phyloP scores from a whole-genome alignment of 208 protist species.

The Paratrypanosoma confusum region DNA sequence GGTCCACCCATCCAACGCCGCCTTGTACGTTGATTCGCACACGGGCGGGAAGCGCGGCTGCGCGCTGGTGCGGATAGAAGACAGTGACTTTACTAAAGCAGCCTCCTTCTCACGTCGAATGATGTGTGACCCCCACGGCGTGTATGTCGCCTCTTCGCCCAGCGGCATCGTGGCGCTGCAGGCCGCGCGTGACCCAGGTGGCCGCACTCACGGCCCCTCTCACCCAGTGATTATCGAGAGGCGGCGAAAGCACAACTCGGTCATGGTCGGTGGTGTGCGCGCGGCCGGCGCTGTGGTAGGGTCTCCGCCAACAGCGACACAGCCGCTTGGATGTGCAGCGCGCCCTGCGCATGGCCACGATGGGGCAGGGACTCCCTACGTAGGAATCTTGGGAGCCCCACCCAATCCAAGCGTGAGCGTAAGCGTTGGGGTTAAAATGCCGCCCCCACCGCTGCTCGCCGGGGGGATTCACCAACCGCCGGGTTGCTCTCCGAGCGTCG shows the following conservation, averaged over 20 bases:
- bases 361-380: too few species aligned
- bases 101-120: constrained; percentile 12
- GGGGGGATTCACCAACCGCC: too few species aligned
- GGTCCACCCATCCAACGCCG: constrained; percentile 16
- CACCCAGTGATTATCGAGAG: not conserved
- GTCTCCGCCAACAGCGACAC: too few species aligned
- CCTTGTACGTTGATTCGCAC: constrained; percentile 8
- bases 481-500: too few species aligned
- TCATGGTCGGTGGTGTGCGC: too few species aligned
- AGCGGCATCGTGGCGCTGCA: constrained; percentile 6
- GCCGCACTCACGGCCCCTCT: not conserved
- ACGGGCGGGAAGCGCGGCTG: constrained; percentile 9
- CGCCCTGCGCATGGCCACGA: too few species aligned
- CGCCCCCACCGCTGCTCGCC: too few species aligned
- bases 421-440: too few species aligned
- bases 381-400: too few species aligned
- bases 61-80: constrained; percentile 11
- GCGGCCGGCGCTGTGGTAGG: too few species aligned
- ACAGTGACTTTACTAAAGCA: constrained; percentile 9
- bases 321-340: too few species aligned
- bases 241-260: not conserved
- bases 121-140: constrained; percentile 15
- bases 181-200: constrained; percentile 2
- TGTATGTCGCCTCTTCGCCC: constrained; percentile 8
- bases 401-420: too few species aligned